phyloP scores from a whole-genome alignment of 192 early-diverging fungal species.

The Rhizoclosmatium sp. region DNA sequence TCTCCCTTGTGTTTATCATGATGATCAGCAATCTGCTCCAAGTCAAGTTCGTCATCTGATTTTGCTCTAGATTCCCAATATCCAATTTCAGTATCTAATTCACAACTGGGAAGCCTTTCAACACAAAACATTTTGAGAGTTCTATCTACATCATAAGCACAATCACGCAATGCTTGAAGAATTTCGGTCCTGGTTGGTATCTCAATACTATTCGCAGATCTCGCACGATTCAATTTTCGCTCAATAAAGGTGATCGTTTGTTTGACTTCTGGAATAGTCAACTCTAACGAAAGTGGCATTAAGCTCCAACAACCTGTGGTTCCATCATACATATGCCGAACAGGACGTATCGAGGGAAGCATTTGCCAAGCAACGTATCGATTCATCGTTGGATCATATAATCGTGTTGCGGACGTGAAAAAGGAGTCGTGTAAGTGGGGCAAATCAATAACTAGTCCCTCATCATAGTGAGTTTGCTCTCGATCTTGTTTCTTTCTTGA shows the following conservation, averaged over 20 bases:
- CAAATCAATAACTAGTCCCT: background rate
- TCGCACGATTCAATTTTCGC: background rate
- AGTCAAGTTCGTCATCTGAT: background rate
- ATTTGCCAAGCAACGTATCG: background rate
- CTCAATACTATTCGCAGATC: background rate
- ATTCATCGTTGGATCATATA: background rate
- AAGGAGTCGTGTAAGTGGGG: background rate
- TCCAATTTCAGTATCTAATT: too few relatives aligned
- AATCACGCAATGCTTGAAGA: background rate
- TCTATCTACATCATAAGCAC: background rate
- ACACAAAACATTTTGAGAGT: background rate
- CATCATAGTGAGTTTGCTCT: background rate
- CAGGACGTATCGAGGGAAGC: background rate
- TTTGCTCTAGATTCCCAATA: too few relatives aligned
- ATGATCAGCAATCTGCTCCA: background rate
- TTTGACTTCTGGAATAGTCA: background rate
- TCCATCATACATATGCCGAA: background rate
- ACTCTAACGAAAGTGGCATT: background rate
- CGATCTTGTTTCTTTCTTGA: background rate
- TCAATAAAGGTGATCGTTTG: background rate
- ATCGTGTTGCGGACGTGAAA: background rate
- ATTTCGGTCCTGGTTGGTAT: background rate
- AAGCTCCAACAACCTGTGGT: background rate
- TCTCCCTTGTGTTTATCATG: too few relatives aligned
- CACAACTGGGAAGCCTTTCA: background rate